Percentiles rank a stretch among this genome's conserved stretches.
Evolutionary conservation across 352 stramenopile species (phyloP).

Genomic region (Phytophthora hibernalis): DNA sequence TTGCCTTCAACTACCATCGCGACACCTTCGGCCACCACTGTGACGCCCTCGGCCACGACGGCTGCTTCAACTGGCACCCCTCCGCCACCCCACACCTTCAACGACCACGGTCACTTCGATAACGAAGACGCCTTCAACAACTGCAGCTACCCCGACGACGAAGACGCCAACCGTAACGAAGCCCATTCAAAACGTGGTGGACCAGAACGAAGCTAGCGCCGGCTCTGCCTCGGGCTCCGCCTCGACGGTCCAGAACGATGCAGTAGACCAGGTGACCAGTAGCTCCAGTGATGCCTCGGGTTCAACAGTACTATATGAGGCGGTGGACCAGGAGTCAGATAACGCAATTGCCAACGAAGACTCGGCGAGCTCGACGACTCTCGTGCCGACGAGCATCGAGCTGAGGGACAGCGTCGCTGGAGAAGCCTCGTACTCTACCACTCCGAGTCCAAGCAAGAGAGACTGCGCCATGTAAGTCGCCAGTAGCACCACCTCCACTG

Average conservation of each 20-base stretch:
- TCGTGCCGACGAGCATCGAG: not conserved
- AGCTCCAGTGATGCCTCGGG: constrained; percentile 7
- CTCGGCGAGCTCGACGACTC: not conserved
- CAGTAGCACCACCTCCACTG: not conserved
- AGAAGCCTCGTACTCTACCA: constrained; percentile 15
- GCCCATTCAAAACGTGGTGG: not conserved
- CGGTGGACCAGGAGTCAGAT: constrained; percentile 2
- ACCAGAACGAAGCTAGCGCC: constrained; percentile 6
- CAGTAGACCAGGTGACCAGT: constrained; percentile 8
- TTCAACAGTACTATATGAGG: constrained; percentile 14
- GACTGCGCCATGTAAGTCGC: constrained; percentile 31
- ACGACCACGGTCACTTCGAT: constrained; percentile 13
- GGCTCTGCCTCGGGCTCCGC: constrained; percentile 12
- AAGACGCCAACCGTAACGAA: constrained; percentile 21
- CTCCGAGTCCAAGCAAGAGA: constrained; percentile 6
- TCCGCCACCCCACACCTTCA: too few species aligned
- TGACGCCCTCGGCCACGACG: constrained; percentile 17
- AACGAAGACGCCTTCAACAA: constrained; percentile 21
- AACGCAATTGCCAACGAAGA: constrained; percentile 5
- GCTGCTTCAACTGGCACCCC: constrained; percentile 14
- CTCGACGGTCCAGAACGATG: constrained; percentile 14
- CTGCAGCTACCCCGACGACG: constrained; percentile 13
- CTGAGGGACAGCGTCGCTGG: not conserved
- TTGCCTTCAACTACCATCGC: constrained; percentile 16
- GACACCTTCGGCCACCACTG: constrained; percentile 13